Conservation (phyloP, 768 basidiomycete species). For the Hortiboletus flavorubellus region DNA sequence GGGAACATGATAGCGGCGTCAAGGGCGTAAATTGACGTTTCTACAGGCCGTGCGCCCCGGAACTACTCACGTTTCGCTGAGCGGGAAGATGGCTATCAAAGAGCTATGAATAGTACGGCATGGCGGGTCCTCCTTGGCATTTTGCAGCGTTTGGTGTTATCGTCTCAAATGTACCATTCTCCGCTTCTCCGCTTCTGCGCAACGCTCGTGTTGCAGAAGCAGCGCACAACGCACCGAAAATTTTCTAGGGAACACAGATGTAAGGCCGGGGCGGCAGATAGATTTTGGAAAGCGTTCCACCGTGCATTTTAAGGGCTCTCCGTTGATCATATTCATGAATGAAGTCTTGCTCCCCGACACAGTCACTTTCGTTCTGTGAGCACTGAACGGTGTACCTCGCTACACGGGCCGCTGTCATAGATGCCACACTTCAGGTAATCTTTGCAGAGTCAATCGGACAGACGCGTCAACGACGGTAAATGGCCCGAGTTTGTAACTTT, state of each 20-base stretch:
- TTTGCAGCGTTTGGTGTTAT: background rate
- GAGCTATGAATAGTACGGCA: conserved; percentile 10
- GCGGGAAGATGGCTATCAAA: background rate
- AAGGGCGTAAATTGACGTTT: conserved; percentile 1
- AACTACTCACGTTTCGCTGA: background rate
- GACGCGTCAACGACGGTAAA: too few species aligned
- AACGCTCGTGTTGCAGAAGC: background rate
- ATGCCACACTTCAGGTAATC: too few species aligned
- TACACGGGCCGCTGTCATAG: too few species aligned
- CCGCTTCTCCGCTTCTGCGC: conserved; percentile 3
- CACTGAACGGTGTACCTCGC: too few species aligned
- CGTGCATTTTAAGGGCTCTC: too few species aligned
- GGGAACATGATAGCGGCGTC: conserved; percentile 9
- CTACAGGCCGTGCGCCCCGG: background rate
- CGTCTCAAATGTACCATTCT: background rate
- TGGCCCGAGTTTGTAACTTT: too few species aligned
- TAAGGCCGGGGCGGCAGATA: background rate
- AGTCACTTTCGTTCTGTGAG: too few species aligned
- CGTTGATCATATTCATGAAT: too few species aligned
- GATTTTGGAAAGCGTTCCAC: background rate
- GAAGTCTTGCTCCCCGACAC: too few species aligned
- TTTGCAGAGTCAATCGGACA: too few species aligned
- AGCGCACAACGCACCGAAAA: background rate
- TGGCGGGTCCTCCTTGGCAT: background rate
- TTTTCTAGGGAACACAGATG: background rate